Evolutionary conservation across 1,139 yeast species (phyloP), one percentile per base, ranked within the genome.

Genomic region (Taiozyma sp.): DNA sequence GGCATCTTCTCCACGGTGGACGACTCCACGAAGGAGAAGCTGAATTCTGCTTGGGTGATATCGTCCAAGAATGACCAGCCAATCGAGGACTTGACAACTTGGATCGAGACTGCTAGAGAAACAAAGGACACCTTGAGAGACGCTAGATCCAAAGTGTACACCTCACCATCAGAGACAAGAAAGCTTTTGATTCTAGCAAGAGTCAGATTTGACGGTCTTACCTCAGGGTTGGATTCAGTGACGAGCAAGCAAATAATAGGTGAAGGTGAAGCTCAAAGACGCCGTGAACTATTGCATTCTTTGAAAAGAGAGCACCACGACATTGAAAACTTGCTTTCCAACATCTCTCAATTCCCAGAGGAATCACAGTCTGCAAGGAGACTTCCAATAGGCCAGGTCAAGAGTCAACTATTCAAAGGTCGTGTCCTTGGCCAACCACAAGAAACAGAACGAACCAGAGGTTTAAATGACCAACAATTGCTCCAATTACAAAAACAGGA

Each of bases 391-490:
- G 29, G 34, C 2, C 41, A 51, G 10, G 44, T 37, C 11, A 50
- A 49, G 41, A 47, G 41, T 3, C 42, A 52, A 19, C 45, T 57
- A 28, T 55, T 60, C 39, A 56, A 55, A 44, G 64, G 76, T 34
- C 64, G 93, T 47, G 81, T 80, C 2, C 69, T 87, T 24, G 93
- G 93, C 0, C 71, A 71, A 41, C 75, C 78, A 0, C 68, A 63
- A 43, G 97, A 90, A 65, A 88, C 96, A 0, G 75, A 72, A 6
- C 75, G 77, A 7, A 90, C 97, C 0, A 65, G 79, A 19, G 72
- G 75, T 1, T 67, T 81, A 49, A 75, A 77, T 56, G 85, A 87
- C 61, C 68, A 72, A 44, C 85, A 83, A 51, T 70, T 89, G 42
- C 63, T 87, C 26, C 85, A 83, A 56, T 71, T 76, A 42, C 97